phyloP scores from a whole-genome alignment of 352 stramenopile species.

The Thraustochytrium sp. region DNA sequence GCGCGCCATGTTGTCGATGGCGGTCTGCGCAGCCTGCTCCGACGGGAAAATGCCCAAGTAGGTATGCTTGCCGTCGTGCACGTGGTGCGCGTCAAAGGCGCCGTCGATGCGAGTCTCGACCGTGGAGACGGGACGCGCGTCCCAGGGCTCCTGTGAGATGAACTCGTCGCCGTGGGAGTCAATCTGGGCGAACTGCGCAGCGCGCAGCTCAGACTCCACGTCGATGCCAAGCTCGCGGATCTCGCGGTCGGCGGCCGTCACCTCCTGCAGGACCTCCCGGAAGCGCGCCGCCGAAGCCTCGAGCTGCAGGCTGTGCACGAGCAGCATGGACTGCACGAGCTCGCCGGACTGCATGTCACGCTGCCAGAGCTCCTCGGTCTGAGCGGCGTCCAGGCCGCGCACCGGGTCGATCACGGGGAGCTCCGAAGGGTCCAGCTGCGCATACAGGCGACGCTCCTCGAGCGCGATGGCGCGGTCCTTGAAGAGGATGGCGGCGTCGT shows the following conservation, averaged over 20 bases:
- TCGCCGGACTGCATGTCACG: slow-evolving; percentile 35
- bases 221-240: neutral
- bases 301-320: slow-evolving; percentile 41
- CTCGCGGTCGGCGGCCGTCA: neutral
- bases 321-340: slow-evolving; percentile 15
- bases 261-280: neutral
- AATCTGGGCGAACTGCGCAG: neutral
- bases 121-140: neutral
- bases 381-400: neutral
- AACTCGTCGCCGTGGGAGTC: neutral
- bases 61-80: neutral
- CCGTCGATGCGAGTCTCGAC: neutral
- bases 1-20: neutral
- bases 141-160: neutral
- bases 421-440: neutral
- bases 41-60: neutral
- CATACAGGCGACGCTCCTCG: neutral
- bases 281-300: neutral
- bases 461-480: slow-evolving; percentile 28
- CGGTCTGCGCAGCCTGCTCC: neutral
- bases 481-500: slow-evolving; percentile 27
- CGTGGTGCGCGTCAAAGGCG: slow-evolving; percentile 36
- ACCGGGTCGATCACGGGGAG: slow-evolving; percentile 3
- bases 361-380: neutral
- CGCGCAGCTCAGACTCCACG: neutral